A percentile compares a stretch with the other conserved stretches of the same genome.
phyloP scores from a whole-genome alignment of 495 filamentous ascomycete species.

The Aspergillus haitiensis region DNA sequence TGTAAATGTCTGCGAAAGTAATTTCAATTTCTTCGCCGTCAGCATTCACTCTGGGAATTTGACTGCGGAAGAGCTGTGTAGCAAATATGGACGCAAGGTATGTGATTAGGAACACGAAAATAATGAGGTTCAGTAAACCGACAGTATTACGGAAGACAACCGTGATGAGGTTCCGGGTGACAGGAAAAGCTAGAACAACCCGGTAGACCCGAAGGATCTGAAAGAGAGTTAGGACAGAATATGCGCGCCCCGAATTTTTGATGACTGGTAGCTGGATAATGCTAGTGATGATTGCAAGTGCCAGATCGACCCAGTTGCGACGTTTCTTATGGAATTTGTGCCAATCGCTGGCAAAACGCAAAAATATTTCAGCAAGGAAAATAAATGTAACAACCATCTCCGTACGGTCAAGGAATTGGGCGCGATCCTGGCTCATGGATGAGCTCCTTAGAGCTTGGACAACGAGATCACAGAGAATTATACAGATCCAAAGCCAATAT shows the following conservation, averaged over 20 bases:
- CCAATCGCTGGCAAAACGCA: slow-evolving; percentile 78
- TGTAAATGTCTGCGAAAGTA: slow-evolving; percentile 88
- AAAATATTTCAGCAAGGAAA: slow-evolving; percentile 77
- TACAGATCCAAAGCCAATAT: slow-evolving; percentile 72
- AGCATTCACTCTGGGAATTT: slow-evolving; percentile 63
- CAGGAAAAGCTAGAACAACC: slow-evolving; percentile 82
- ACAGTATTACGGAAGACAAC: slow-evolving; percentile 88
- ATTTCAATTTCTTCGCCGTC: slow-evolving; percentile 58
- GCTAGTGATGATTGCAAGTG: slow-evolving; percentile 74
- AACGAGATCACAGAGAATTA: slow-evolving; percentile 76
- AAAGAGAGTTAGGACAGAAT: slow-evolving; percentile 89
- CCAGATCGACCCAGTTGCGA: slow-evolving; percentile 77
- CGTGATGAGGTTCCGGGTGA: slow-evolving; percentile 80
- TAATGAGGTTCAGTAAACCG: slow-evolving; percentile 89
- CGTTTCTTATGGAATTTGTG: slow-evolving; percentile 69
- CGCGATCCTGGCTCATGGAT: slow-evolving; percentile 60
- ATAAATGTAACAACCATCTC: slow-evolving; percentile 77
- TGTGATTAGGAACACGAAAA: slow-evolving; percentile 94
- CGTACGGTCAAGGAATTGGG: slow-evolving; percentile 59
- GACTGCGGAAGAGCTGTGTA: slow-evolving; percentile 86
- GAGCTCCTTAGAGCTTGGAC: slow-evolving; percentile 75
- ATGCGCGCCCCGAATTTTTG: slow-evolving; percentile 69
- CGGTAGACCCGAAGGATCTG: slow-evolving; percentile 92
- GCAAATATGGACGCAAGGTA: slow-evolving; percentile 94
- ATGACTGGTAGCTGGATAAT: slow-evolving; percentile 86